Percentiles rank a stretch among this genome's conserved stretches.
phyloP scores from a whole-genome alignment of 305 asterid species.

The Fraxinus angustifolia region DNA sequence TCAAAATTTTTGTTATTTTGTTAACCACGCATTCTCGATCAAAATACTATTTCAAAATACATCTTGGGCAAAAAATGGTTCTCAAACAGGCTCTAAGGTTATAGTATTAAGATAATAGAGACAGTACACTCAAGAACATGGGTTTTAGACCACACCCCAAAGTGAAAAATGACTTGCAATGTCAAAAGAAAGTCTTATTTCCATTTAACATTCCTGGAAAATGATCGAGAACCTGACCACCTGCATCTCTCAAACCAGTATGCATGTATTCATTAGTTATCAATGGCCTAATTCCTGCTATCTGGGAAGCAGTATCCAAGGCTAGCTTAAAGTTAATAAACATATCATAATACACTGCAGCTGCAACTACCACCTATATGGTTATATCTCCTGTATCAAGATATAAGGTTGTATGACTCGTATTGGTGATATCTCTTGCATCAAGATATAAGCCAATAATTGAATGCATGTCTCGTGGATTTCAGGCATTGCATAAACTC shows the following conservation, averaged over 20 bases:
- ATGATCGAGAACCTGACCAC: slow-evolving; percentile 63
- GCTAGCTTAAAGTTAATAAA: slow-evolving; percentile 76
- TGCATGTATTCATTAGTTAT: slow-evolving; percentile 90
- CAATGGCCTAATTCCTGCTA: slow-evolving; percentile 73
- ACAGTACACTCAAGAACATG: not conserved
- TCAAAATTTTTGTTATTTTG: too few species aligned
- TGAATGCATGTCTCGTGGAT: too few species aligned
- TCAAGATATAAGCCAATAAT: too few species aligned
- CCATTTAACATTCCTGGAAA: slow-evolving; percentile 75
- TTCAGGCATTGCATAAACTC: too few species aligned
- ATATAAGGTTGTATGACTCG: not conserved
- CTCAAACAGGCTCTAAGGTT: too few species aligned
- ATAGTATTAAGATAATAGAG: not conserved
- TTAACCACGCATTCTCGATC: too few species aligned
- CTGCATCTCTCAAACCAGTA: slow-evolving; percentile 80
- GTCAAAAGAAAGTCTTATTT: slow-evolving; percentile 71
- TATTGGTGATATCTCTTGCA: too few species aligned
- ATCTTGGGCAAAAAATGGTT: too few species aligned
- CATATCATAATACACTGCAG: slow-evolving; percentile 81
- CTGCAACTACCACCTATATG: slow-evolving; percentile 74
- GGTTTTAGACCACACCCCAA: not conserved
- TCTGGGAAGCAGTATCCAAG: slow-evolving; percentile 70
- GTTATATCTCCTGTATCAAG: not conserved
- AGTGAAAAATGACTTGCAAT: not conserved
- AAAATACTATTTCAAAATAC: too few species aligned